Conservation (phyloP, 108 stramenopile species). For the Schizochytrium sp. region DNA sequence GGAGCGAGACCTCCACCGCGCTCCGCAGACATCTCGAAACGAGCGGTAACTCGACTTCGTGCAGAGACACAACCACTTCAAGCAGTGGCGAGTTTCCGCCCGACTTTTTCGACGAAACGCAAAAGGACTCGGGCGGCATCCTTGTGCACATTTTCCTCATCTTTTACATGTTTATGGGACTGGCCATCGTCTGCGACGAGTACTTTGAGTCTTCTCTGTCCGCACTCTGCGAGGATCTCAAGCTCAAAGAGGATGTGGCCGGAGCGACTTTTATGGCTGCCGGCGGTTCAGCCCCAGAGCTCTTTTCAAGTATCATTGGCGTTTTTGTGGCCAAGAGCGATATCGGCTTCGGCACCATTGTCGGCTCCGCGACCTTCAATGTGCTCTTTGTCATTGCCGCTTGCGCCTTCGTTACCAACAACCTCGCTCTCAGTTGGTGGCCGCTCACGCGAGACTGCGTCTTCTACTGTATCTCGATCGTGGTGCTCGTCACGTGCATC, state of each 20-base stretch:
- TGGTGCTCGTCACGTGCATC: constrained; percentile 17
- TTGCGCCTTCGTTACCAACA: constrained; percentile 30
- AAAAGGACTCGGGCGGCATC: neutral
- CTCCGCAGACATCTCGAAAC: no score
- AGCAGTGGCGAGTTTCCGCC: neutral
- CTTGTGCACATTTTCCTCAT: constrained; percentile 23
- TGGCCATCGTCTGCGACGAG: constrained; percentile 34
- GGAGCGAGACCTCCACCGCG: no score
- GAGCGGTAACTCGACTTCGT: neutral
- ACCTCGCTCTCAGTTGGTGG: constrained; percentile 34
- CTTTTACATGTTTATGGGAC: constrained; percentile 34
- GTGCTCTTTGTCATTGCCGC: constrained; percentile 54
- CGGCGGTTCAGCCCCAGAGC: constrained; percentile 45
- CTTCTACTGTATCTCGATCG: constrained; percentile 31
- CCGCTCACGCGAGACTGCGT: constrained; percentile 37
- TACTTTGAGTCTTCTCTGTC: constrained; percentile 40
- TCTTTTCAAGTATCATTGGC: constrained; percentile 43
- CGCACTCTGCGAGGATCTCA: neutral
- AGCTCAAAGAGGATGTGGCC: constrained; percentile 24
- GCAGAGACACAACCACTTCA: neutral
- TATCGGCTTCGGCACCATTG: constrained; percentile 56
- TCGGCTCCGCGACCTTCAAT: constrained; percentile 59
- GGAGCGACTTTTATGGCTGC: constrained; percentile 48
- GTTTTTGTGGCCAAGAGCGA: constrained; percentile 32
- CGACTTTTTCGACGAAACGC: neutral